Base-by-base conservation (phyloP, 1,284 basidiomycete genomes). In the Sphaerobolus stellatus region DNA sequence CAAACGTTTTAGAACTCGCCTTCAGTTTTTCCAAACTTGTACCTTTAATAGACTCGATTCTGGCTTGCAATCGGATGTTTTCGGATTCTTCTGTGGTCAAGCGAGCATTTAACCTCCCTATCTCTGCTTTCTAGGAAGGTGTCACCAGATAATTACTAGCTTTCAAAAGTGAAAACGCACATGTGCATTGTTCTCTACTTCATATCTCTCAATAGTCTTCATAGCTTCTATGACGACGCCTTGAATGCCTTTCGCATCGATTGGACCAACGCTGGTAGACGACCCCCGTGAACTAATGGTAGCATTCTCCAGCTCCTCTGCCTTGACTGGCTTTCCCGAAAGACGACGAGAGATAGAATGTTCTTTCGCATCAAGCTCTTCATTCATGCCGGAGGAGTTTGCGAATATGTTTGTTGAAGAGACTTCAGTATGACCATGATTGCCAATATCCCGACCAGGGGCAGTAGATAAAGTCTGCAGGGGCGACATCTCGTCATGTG, bases 151-250 rank as follows among this genome's bases (percentile, higher is more conserved):
- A n/a, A n/a, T n/a, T n/a, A n/a, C n/a, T n/a, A n/a, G n/a, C 16
- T 30, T 9, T 18, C 5, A 52, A 16, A 29, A 43, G 2, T 3
- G 4, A 18, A 25, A 13, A 3, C 20, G 28, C 33, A 54, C 52
- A 33, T 54, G 52, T 18, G 18, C 16, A 20, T 48, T 47, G 16
- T 41, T 49, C 24, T 54, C 52, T 3, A 38, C 14, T 22, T 54
- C 52, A 34, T 54, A 54, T 18, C 45, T 44, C 47, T 54, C 46
- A 22, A 54, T 48, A 18, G 52, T 49, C 28, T 54, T 48, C 52
- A 54, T 54, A n/a, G 52, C 52, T 33, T 54, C 46, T 47, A 54
- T 28, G 24, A 54, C 47, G 47, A 54, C 46, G 2, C 46, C 47
- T 24, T 54, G 52, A 45, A 54, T 54, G 18, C 52, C 52, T 24